These are phyloP conservation scores for Exophiala dermatitidis DNA, from an alignment of 2,329 filamentous ascomycete genomes.

Conservation along the genomic window DNA sequence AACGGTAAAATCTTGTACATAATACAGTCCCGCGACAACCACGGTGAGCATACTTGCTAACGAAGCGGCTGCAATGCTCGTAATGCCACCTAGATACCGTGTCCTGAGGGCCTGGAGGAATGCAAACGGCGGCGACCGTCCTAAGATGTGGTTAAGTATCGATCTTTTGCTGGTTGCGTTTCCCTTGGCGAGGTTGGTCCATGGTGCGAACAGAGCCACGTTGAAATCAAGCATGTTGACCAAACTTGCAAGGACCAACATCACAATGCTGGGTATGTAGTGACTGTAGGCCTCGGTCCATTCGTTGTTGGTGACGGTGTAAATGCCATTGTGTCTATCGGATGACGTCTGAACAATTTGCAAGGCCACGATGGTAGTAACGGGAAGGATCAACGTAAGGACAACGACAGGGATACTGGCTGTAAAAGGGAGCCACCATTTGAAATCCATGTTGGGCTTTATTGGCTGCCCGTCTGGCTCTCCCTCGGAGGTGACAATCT, in stretches of 20 bases:
- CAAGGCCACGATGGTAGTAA: slow-evolving; percentile 23
- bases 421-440: slow-evolving; percentile 24
- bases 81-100: slow-evolving; percentile 24
- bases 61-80: slow-evolving; percentile 24
- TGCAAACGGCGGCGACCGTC: slow-evolving; percentile 19
- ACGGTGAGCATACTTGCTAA: slow-evolving; percentile 27
- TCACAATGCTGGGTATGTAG: slow-evolving; percentile 29
- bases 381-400: slow-evolving; percentile 23
- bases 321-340: slow-evolving; percentile 28
- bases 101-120: slow-evolving; percentile 18
- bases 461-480: slow-evolving; percentile 9
- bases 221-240: slow-evolving; percentile 27
- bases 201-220: slow-evolving; percentile 24
- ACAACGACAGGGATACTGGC: slow-evolving; percentile 18
- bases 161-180: slow-evolving; percentile 19
- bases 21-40: slow-evolving; percentile 31
- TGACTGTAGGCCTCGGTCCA: slow-evolving; percentile 29
- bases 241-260: slow-evolving; percentile 23
- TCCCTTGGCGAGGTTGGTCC: slow-evolving; percentile 17
- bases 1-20: slow-evolving; percentile 25
- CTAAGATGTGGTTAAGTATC: slow-evolving; percentile 24
- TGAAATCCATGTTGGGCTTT: slow-evolving; percentile 11
- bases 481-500: slow-evolving; percentile 26
- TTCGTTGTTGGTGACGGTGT: slow-evolving; percentile 20
- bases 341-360: slow-evolving; percentile 23